Evolutionary conservation across 2,329 filamentous ascomycete species (phyloP), one percentile per base, ranked within the genome.

Genomic region (Pezizomycotina sp.): DNA sequence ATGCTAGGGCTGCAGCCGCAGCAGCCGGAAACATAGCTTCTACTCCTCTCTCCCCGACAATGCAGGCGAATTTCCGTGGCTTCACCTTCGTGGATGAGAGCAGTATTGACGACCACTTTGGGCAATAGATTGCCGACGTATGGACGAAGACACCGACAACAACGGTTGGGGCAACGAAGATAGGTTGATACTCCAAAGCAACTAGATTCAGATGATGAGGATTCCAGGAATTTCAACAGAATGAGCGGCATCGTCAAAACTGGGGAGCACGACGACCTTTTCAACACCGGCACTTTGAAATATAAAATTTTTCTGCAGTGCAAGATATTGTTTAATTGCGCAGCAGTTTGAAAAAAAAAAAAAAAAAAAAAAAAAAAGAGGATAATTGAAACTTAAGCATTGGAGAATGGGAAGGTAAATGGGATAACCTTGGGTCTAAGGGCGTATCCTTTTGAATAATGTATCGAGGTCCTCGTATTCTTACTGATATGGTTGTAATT

Each of bases 41-140:
- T 9, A 98, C 89, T 0, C 89, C 89, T 0, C 64, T 98, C 15
- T 92, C 83, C 9, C 89, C 89, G 1, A 91, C 82, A 2, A 84
- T 93, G 60, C 89, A 98, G 60, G 89, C 86, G 46, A 93, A 95
- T 55, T 98, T 98, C 64, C 81, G 89, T 53, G 89, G 89, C 21
- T 98, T 98, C 59, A 98, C 89, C 0, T 98, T 92, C 56, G 89
- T 95, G n/a, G 89, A 95, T 51, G 86, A 95, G 60, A 93, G 81
- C 53, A 80, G 81, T 2, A 74, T 98, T 37, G 84, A 95, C 34
- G 81, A 86, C 46, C 76, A 89, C 48, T 83, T 81, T 71, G 59
- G 61, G 38, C 64, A 64, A 42, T 60, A 63, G 32, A 61, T 66
- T 33, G 63, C 69, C 30, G 62, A 66, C 32, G 69, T 75, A 45